These are phyloP conservation scores for Ceriops tagal DNA, from an alignment of 345 rosid genomes.

Conservation along the genomic window DNA sequence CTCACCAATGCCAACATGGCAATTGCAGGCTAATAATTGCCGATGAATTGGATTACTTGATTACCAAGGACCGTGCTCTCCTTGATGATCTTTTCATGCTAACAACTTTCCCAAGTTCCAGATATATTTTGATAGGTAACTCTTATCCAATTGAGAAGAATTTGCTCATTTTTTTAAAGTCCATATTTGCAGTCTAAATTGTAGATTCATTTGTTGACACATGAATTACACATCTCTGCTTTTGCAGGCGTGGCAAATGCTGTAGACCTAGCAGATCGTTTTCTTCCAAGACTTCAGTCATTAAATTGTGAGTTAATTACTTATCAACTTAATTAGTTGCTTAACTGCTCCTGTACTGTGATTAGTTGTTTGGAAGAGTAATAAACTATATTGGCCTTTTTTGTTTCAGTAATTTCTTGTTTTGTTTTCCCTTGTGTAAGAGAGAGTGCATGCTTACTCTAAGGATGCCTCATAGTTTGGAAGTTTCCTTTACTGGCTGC, in stretches of 20 bases:
- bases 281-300: slow-evolving; percentile 78
- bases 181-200: background rate
- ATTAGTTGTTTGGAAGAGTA: too few species aligned
- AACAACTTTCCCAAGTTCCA: slow-evolving; percentile 73
- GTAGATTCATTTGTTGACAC: background rate
- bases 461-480: background rate
- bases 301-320: slow-evolving; percentile 58
- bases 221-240: background rate
- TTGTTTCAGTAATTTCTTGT: background rate
- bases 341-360: too few species aligned
- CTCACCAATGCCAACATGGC: background rate
- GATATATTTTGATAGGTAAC: slow-evolving; percentile 77
- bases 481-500: slow-evolving; percentile 7
- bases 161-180: background rate
- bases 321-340: background rate
- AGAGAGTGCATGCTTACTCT: too few species aligned
- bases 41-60: slow-evolving; percentile 88
- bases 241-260: slow-evolving; percentile 85
- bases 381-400: background rate
- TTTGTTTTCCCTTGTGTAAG: background rate
- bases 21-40: slow-evolving; percentile 66
- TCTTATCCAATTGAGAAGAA: background rate
- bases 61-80: slow-evolving; percentile 75
- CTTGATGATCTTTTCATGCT: slow-evolving; percentile 95
- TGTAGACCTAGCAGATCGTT: slow-evolving; percentile 84